A percentile compares a stretch with the other conserved stretches of the same genome.
Conservation (phyloP, 2,329 filamentous ascomycete species). For the Exophiala sideris region DNA sequence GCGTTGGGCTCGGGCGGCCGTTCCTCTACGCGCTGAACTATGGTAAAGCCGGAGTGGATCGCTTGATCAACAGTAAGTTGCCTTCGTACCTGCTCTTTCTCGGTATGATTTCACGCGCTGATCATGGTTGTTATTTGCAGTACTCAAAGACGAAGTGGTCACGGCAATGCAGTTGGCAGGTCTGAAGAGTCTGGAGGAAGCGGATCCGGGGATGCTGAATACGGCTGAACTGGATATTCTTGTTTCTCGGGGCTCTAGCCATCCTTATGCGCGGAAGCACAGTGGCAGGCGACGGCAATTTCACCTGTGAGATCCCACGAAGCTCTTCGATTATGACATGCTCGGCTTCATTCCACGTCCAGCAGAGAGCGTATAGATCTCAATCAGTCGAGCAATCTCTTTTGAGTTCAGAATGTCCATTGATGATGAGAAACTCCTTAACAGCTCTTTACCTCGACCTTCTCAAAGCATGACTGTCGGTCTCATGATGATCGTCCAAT, state of each 20-base stretch:
- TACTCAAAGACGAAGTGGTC: conserved; percentile 62
- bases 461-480: too few relatives aligned
- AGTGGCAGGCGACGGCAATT: neutral
- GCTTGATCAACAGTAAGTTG: conserved; percentile 46
- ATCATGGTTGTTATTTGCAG: conserved; percentile 30
- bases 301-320: neutral
- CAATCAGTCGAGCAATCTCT: too few relatives aligned
- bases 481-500: too few relatives aligned
- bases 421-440: too few relatives aligned
- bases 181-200: conserved; percentile 57
- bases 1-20: conserved; percentile 53
- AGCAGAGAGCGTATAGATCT: too few relatives aligned
- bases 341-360: too few relatives aligned
- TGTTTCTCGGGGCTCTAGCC: conserved; percentile 41
- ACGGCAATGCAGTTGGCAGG: conserved; percentile 66
- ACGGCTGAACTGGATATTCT: conserved; percentile 45
- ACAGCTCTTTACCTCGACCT: too few relatives aligned
- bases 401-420: too few relatives aligned
- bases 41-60: conserved; percentile 53
- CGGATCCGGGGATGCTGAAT: conserved; percentile 61
- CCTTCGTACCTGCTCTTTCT: conserved; percentile 45
- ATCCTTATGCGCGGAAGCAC: conserved; percentile 41
- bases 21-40: conserved; percentile 54
- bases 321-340: too few relatives aligned
- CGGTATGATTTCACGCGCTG: conserved; percentile 39